Conservation (phyloP, 768 basidiomycete species). For the Boletus edulis region DNA sequence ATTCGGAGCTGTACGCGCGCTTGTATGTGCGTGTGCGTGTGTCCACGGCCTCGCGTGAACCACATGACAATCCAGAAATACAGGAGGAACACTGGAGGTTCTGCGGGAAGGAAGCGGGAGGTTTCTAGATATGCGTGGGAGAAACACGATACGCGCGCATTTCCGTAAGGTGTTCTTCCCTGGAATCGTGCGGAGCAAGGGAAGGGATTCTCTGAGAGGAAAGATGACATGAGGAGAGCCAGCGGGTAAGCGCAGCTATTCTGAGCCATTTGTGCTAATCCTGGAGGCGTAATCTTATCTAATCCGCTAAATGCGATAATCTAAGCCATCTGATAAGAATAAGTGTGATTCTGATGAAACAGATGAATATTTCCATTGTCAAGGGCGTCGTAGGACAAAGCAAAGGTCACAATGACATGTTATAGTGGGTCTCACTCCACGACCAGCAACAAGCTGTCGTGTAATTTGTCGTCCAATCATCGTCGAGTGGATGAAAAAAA, state of each 20-base stretch:
- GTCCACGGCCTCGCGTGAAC: slow-evolving; percentile 5
- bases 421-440: no score
- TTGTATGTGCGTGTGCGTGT: background rate
- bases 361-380: background rate
- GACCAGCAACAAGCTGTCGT: no score
- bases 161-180: slow-evolving; percentile 9
- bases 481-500: no score
- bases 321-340: background rate
- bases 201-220: slow-evolving; percentile 18
- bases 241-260: slow-evolving; percentile 7
- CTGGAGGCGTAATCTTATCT: slow-evolving; percentile 20
- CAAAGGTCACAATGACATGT: no score
- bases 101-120: background rate
- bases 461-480: no score
- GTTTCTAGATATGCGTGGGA: slow-evolving; percentile 2
- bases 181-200: slow-evolving; percentile 11
- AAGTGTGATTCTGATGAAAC: no score
- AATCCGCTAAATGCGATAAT: slow-evolving; percentile 1
- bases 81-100: slow-evolving; percentile 2
- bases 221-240: slow-evolving; percentile 9
- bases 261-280: slow-evolving; percentile 8
- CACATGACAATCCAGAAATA: slow-evolving; percentile 6
- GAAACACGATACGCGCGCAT: background rate
- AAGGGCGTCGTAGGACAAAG: no score
- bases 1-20: background rate